These are phyloP conservation scores for Cnidoscolus chayamansa DNA, from an alignment of 441 rosid genomes.

Conservation along the genomic window DNA sequence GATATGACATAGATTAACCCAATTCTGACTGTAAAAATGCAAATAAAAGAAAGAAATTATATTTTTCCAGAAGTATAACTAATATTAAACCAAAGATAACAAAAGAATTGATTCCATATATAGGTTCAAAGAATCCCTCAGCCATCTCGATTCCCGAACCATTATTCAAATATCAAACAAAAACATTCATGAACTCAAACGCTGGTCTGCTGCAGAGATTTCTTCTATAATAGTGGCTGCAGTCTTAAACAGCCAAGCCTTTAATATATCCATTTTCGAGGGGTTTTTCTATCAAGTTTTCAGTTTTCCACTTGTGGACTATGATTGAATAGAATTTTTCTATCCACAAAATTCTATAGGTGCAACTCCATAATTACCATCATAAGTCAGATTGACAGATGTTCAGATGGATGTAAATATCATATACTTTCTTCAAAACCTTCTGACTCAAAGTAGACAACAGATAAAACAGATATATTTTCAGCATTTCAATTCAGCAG, in stretches of 20 bases:
- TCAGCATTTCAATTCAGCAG: background rate
- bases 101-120: background rate
- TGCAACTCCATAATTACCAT: background rate
- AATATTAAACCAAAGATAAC: background rate
- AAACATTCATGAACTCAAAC: background rate
- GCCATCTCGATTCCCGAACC: background rate
- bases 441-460: background rate
- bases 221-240: background rate
- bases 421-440: background rate
- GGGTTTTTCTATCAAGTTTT: background rate
- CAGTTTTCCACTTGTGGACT: background rate
- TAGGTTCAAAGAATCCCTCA: background rate
- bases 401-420: background rate
- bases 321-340: background rate
- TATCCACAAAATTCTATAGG: background rate
- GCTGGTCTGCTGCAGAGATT: background rate
- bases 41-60: conserved; percentile 13
- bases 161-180: background rate
- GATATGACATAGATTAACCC: conserved; percentile 80
- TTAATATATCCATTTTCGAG: background rate
- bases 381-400: background rate
- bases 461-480: background rate
- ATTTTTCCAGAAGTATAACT: background rate
- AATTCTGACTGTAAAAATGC: conserved; percentile 55
- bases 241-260: background rate